phyloP scores from a whole-genome alignment of 2,329 filamentous ascomycete species.

The Scytalidium lignicola region DNA sequence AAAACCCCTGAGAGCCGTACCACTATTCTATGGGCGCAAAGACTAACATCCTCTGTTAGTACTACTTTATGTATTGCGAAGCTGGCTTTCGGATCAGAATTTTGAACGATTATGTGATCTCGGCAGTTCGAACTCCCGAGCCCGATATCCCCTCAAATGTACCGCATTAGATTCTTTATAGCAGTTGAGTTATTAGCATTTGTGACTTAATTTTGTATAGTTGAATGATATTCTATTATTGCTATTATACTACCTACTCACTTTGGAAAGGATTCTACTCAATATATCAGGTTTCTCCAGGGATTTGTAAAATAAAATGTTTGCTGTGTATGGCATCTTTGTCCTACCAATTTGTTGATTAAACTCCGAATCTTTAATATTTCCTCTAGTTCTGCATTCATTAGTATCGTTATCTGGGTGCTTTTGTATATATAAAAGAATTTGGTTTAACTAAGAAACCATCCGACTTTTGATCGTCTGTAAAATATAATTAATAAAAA shows the following conservation, averaged over 20 bases:
- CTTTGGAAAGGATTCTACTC: no score
- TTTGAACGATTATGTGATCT: not conserved
- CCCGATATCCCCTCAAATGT: not conserved
- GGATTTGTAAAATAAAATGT: constrained; percentile 44
- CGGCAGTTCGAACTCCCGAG: not conserved
- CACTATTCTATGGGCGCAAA: no score
- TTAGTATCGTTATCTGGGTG: constrained; percentile 42
- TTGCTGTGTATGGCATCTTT: constrained; percentile 44
- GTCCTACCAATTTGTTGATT: constrained; percentile 22
- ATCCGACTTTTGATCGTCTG: no score
- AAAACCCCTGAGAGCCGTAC: no score
- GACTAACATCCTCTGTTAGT: constrained; percentile 35
- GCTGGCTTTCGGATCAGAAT: constrained; percentile 50
- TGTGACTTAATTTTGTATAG: not conserved
- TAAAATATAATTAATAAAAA: no score
- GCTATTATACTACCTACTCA: no score
- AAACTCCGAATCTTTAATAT: constrained; percentile 32
- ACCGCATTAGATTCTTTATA: not conserved
- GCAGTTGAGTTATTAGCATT: not conserved
- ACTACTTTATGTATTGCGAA: constrained; percentile 73
- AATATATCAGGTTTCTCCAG: constrained; percentile 50
- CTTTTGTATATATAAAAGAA: no score
- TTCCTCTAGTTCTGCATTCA: constrained; percentile 41
- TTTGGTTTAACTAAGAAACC: no score
- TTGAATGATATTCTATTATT: not conserved